A percentile compares a stretch with the other conserved stretches of the same genome.
These are phyloP conservation scores for Euryodendron excelsum DNA, from an alignment of 148 eudicot genomes.

Conservation along the genomic window DNA sequence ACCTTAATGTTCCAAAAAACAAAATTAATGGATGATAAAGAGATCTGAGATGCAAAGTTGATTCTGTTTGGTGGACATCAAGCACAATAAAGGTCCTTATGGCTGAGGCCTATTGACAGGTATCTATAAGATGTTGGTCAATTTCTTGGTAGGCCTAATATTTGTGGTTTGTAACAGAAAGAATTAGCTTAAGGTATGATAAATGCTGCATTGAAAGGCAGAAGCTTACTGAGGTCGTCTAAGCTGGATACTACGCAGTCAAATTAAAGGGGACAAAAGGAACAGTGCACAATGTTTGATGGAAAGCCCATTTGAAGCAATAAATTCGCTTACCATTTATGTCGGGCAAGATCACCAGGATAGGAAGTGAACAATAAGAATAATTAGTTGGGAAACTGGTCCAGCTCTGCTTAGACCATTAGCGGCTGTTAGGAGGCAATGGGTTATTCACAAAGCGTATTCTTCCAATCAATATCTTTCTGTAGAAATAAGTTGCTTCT, in stretches of 20 bases:
- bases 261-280: background rate
- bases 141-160: no score
- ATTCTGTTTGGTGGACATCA: background rate
- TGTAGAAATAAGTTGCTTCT: no score
- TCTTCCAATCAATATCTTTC: no score
- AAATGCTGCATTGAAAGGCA: background rate
- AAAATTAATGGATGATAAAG: no score
- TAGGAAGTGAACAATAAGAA: background rate
- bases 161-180: no score
- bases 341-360: background rate
- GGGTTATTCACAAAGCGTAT: background rate
- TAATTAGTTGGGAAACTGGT: no score
- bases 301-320: no score
- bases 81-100: background rate
- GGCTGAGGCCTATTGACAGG: background rate
- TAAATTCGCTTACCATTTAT: no score
- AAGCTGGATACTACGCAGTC: background rate
- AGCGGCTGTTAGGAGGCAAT: background rate
- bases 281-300: no score
- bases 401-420: background rate
- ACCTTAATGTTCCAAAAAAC: no score
- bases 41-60: no score
- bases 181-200: no score
- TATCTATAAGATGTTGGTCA: background rate
- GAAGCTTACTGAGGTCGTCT: background rate